A percentile compares a stretch with the other conserved stretches of the same genome.
Conservation (phyloP, 2,329 filamentous ascomycete genomes). For the Scortechinia acanthostroma region DNA sequence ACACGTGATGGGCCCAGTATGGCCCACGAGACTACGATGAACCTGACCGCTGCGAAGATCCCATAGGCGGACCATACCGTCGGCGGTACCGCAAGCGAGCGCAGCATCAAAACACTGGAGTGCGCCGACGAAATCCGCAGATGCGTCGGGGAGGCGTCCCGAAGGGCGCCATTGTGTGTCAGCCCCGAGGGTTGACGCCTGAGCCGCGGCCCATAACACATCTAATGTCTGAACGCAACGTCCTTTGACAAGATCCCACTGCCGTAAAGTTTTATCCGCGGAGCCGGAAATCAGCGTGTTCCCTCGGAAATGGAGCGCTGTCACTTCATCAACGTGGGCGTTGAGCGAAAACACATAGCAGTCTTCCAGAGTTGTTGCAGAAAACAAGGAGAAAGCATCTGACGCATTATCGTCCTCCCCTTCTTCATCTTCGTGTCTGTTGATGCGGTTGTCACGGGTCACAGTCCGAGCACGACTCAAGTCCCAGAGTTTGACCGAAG, state of each 20-base stretch:
- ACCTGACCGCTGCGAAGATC: constrained; percentile 70
- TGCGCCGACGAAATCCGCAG: constrained; percentile 70
- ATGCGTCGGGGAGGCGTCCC: constrained; percentile 43
- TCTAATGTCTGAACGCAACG: constrained; percentile 71
- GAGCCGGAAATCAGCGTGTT: constrained; percentile 72
- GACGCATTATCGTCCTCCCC: constrained; percentile 32
- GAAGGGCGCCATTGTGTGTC: constrained; percentile 47
- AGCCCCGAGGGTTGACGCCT: constrained; percentile 37
- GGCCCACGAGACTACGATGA: constrained; percentile 66
- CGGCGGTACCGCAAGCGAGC: constrained; percentile 67
- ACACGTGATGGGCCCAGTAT: constrained; percentile 67
- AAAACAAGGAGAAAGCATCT: constrained; percentile 30
- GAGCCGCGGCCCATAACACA: constrained; percentile 69
- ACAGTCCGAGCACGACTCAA: constrained; percentile 59
- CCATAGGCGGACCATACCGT: constrained; percentile 71
- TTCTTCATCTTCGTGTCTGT: constrained; percentile 26
- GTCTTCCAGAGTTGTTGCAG: constrained; percentile 54
- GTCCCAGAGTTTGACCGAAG: constrained; percentile 69
- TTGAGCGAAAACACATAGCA: constrained; percentile 62
- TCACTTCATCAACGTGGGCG: constrained; percentile 68
- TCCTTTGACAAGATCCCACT: constrained; percentile 71
- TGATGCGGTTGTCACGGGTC: constrained; percentile 30
- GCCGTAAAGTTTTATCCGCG: constrained; percentile 67
- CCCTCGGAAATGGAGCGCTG: constrained; percentile 63
- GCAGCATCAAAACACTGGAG: constrained; percentile 70